Evolutionary conservation across 768 basidiomycete genomes (phyloP).

Genomic region (Phaffia australis): DNA sequence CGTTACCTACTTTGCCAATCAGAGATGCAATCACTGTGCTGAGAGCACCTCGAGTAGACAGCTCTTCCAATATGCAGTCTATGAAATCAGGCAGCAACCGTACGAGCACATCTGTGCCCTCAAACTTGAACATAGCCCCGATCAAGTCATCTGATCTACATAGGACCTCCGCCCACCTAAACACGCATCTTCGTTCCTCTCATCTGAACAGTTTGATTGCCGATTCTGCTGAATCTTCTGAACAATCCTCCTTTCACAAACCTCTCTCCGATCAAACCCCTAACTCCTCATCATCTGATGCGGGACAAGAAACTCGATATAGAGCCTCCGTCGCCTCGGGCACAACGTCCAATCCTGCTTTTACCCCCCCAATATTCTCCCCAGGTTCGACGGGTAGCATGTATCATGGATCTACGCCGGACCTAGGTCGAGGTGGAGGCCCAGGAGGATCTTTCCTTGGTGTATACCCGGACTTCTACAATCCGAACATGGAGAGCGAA

Average conservation of each 20-base stretch:
- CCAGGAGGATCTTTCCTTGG: neutral
- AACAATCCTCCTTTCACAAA: too few species aligned
- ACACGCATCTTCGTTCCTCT: neutral
- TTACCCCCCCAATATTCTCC: slow-evolving; percentile 3
- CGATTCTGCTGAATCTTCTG: neutral
- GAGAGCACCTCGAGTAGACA: slow-evolving; percentile 16
- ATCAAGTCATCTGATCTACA: neutral
- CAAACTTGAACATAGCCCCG: neutral
- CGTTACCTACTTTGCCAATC: neutral
- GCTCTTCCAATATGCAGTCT: neutral
- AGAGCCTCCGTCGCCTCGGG: slow-evolving; percentile 1
- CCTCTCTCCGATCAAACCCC: slow-evolving; percentile 1
- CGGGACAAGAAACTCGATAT: neutral
- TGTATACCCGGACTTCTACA: slow-evolving; percentile 9
- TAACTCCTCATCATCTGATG: slow-evolving; percentile 2
- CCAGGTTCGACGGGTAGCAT: neutral
- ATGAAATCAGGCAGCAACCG: neutral
- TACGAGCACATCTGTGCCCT: too few species aligned
- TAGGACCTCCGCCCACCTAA: neutral
- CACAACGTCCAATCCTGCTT: neutral
- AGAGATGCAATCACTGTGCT: slow-evolving; percentile 24
- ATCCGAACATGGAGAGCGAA: too few species aligned
- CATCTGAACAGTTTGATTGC: neutral
- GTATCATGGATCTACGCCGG: slow-evolving; percentile 5
- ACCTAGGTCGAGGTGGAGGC: slow-evolving; percentile 9